Evolutionary conservation across 192 early-diverging fungal species (phyloP).

Genomic region (Entomortierella chlamydospora): DNA sequence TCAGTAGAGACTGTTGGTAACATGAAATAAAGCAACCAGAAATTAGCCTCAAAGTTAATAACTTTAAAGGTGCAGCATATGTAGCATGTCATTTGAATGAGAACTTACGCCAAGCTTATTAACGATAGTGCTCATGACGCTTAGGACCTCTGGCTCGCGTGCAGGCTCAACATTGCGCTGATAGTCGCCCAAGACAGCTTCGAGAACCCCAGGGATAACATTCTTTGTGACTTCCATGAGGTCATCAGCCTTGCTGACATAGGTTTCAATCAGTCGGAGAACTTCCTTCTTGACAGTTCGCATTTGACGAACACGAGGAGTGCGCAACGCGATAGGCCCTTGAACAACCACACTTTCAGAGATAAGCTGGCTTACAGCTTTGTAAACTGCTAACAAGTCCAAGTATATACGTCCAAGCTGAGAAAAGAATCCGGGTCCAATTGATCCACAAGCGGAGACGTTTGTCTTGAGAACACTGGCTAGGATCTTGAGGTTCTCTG

Average conservation of each 20-base stretch:
- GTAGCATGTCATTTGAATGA: neutral
- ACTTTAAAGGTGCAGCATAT: too few relatives aligned
- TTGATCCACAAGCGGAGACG: conserved; percentile 86
- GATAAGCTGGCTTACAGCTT: conserved; percentile 85
- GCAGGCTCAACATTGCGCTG: conserved; percentile 88
- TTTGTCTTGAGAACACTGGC: conserved; percentile 96
- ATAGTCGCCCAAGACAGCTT: conserved; percentile 91
- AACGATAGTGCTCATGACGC: conserved; percentile 90
- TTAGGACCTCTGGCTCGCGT: conserved; percentile 96
- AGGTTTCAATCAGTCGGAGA: conserved; percentile 90
- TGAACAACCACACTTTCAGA: conserved; percentile 78
- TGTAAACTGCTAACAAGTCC: conserved; percentile 92
- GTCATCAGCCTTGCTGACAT: conserved; percentile 89
- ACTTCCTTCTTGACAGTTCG: conserved; percentile 97
- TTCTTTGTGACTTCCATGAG: conserved; percentile 76
- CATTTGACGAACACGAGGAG: conserved; percentile 88
- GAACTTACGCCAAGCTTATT: conserved; percentile 73
- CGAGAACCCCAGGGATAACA: conserved; percentile 91
- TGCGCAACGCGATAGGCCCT: conserved; percentile 90
- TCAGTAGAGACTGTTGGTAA: conserved; percentile 68
- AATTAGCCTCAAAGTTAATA: neutral
- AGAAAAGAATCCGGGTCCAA: conserved; percentile 87
- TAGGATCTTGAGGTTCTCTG: conserved; percentile 89
- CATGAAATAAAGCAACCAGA: neutral
- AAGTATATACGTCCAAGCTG: conserved; percentile 92